phyloP scores from a whole-genome alignment of 176 grass and related monocot genomes.

The Chrysopogon serrulatus region DNA sequence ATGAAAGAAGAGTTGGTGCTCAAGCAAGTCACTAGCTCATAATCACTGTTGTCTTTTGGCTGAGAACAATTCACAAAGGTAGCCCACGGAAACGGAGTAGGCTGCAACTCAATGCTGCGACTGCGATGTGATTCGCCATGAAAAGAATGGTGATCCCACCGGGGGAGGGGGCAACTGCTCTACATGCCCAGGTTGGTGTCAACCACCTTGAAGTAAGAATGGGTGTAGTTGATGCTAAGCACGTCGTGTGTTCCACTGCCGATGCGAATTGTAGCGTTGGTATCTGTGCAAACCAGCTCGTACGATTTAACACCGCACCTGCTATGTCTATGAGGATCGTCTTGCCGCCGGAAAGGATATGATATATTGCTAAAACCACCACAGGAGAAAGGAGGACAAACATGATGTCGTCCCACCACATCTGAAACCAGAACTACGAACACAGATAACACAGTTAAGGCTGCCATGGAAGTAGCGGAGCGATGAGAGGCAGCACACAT shows the following conservation, averaged over 20 bases:
- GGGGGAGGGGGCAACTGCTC: conserved; percentile 9
- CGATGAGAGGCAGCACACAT: neutral
- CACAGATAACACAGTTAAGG: neutral
- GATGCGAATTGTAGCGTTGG: conserved; percentile 15
- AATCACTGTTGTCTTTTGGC: neutral
- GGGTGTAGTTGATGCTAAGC: neutral
- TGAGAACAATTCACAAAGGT: conserved; percentile 27
- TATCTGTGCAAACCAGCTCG: neutral
- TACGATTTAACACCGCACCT: too few relatives aligned
- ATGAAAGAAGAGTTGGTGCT: conserved; percentile 25
- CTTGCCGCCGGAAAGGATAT: too few relatives aligned
- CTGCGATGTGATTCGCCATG: too few relatives aligned
- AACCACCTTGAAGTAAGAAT: neutral
- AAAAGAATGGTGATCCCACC: neutral
- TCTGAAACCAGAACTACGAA: neutral
- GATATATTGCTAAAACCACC: too few relatives aligned
- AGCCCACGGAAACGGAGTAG: too few relatives aligned
- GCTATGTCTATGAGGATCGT: too few relatives aligned
- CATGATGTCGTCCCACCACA: neutral
- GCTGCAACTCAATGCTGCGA: too few relatives aligned
- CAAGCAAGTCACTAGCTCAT: too few relatives aligned
- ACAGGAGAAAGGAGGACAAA: too few relatives aligned
- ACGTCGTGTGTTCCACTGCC: neutral
- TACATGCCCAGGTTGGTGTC: neutral
- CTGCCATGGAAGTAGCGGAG: neutral